A percentile compares a stretch with the other conserved stretches of the same genome.
phyloP scores from a whole-genome alignment of 2,329 filamentous ascomycete species.

The Diaporthe sp. region DNA sequence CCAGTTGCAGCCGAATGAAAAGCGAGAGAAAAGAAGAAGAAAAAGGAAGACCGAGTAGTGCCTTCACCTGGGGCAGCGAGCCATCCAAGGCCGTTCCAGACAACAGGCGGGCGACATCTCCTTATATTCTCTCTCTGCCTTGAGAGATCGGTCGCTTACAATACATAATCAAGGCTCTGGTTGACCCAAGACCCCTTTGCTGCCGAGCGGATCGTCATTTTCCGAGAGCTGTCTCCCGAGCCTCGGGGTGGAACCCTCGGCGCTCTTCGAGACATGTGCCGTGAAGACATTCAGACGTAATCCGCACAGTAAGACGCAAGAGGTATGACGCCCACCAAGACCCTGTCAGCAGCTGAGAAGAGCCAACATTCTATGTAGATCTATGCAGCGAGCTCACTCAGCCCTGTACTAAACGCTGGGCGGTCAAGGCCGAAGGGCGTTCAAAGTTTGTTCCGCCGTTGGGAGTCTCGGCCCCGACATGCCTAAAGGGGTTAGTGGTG shows the following conservation, averaged over 20 bases:
- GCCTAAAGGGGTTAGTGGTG: neutral
- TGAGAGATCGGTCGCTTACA: neutral
- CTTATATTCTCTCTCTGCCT: neutral
- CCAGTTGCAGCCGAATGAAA: neutral
- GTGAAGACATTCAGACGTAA: neutral
- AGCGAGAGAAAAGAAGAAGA: neutral
- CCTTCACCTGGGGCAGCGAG: neutral
- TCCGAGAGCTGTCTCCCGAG: conserved; percentile 16
- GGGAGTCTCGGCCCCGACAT: conserved; percentile 8
- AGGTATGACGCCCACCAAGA: neutral
- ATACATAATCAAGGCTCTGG: neutral
- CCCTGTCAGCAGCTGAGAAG: neutral
- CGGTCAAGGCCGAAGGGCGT: neutral
- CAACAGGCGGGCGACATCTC: neutral
- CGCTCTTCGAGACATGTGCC: neutral
- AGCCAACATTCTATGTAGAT: neutral
- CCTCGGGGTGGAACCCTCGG: conserved; percentile 20
- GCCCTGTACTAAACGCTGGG: neutral
- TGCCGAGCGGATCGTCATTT: neutral
- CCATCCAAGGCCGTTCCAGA: neutral
- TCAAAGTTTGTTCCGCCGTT: neutral
- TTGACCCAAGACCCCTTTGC: neutral
- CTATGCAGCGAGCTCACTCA: neutral
- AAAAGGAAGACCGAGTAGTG: neutral
- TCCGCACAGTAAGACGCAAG: neutral